Base-by-base conservation (phyloP, 2,329 filamentous ascomycete species). In the Orbilia javanica region DNA sequence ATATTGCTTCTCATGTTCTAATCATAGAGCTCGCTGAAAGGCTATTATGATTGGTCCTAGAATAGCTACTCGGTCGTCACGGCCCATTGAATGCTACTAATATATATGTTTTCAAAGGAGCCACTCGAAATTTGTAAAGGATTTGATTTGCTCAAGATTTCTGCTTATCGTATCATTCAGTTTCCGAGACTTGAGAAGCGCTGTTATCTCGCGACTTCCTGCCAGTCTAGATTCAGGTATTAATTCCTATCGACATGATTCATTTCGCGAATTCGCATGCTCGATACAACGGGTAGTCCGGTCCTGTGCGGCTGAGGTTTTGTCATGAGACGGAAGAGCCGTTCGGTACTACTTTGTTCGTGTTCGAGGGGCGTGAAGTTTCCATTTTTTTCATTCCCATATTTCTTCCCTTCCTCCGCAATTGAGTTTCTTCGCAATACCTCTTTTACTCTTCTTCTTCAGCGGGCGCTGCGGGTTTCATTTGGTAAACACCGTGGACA, bases 401-500 rank as follows among this genome's bases (percentile, higher is more conserved):
- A 11, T 31, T 5, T 18, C n/a, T 44, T 20, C 18, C 18, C 25
- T 34, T 31, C 8, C 20, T 31, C 18, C n/a, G n/a, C 27, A 44
- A 29, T 50, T 18, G 18, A 46, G n/a, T 55, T 29, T 52, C 7
- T 39, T 22, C 5, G 0, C 3, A n/a, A 52, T 10, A 22, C 15
- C 3, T 20, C 27, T 27, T 5, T 62, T 77, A 77, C 62, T 77
- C 73, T 34, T 50, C 42, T 22, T 34, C 25, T 39, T 77, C 73
- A 4, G 66, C 36, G 3, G 50, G 22, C 5, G 52, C 65, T 27
- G 64, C 57, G 4, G 65, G 46, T 50, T 70, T 71, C 46, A 77
- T 39, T 20, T 77, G 73, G 52, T 77, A 77, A 15, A 77, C 73
- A 25, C 73, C 73, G 48, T 77, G 73, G 48, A 77, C 73, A 39